phyloP scores from a whole-genome alignment of 176 grass and related monocot species.

The Themeda triandra region DNA sequence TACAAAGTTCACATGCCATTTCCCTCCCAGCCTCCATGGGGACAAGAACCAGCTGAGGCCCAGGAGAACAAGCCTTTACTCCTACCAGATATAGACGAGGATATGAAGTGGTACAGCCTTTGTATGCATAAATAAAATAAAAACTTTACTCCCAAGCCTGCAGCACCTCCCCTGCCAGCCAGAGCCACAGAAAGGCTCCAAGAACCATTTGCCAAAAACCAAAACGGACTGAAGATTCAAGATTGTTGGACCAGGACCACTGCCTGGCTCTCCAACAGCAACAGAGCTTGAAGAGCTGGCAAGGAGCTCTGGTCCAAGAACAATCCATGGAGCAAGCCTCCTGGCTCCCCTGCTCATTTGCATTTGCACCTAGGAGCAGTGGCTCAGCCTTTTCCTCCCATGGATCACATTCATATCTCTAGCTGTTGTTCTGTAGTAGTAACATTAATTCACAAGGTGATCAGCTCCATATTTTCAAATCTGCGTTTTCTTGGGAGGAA shows the following conservation, averaged over 20 bases:
- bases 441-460: not conserved
- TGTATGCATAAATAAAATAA: not conserved
- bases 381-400: slow-evolving; percentile 3
- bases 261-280: not conserved
- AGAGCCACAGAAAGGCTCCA: slow-evolving; percentile 30
- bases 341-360: slow-evolving; percentile 10
- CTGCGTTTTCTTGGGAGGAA: not conserved
- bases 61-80: slow-evolving; percentile 42
- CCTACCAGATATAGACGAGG: slow-evolving; percentile 31
- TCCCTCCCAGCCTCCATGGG: slow-evolving; percentile 16
- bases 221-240: not conserved
- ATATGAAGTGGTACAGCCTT: slow-evolving; percentile 16
- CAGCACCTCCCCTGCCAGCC: slow-evolving; percentile 6
- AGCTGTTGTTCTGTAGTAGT: not conserved
- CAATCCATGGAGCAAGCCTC: slow-evolving; percentile 37
- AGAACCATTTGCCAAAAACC: slow-evolving; percentile 31
- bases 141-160: not conserved
- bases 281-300: slow-evolving; percentile 26
- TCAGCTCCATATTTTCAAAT: not conserved
- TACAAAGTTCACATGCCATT: slow-evolving; percentile 55
- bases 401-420: not conserved
- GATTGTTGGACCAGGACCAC: slow-evolving; percentile 31
- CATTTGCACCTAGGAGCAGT: slow-evolving; percentile 11
- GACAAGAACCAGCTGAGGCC: slow-evolving; percentile 36
- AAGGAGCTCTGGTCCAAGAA: slow-evolving; percentile 32